These are phyloP conservation scores for Lumnitzera racemosa DNA, from an alignment of 345 rosid genomes.

Conservation along the genomic window DNA sequence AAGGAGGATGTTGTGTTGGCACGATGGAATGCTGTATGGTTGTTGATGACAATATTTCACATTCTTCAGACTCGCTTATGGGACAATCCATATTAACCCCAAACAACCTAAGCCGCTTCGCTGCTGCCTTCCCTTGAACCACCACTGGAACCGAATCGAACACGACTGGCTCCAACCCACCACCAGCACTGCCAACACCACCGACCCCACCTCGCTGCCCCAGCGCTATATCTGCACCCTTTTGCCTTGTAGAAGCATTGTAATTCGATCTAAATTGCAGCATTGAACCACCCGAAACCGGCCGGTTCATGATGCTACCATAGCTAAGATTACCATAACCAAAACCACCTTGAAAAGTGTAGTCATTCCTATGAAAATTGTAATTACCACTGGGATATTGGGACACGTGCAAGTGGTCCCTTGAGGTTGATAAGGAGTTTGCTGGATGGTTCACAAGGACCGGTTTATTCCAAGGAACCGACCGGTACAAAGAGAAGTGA, in stretches of 20 bases:
- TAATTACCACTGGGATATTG: slow-evolving; percentile 3
- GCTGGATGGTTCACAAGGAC: slow-evolving; percentile 26
- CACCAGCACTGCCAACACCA: slow-evolving; percentile 10
- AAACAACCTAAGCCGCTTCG: slow-evolving; percentile 67
- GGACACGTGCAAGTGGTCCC: slow-evolving; percentile 14
- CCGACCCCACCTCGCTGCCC: slow-evolving; percentile 14
- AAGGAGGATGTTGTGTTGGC: slow-evolving; percentile 7
- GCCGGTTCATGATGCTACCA: slow-evolving; percentile 10
- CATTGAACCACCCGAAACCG: slow-evolving; percentile 20
- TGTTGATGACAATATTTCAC: slow-evolving; percentile 16
- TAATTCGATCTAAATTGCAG: slow-evolving; percentile 17
- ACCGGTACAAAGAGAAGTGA: slow-evolving; percentile 19
- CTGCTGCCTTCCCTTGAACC: slow-evolving; percentile 43
- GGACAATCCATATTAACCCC: slow-evolving; percentile 94
- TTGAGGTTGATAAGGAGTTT: not conserved
- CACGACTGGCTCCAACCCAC: slow-evolving; percentile 7
- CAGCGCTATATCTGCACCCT: slow-evolving; percentile 1
- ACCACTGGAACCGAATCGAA: slow-evolving; percentile 47
- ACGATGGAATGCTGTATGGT: slow-evolving; percentile 1
- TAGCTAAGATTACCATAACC: slow-evolving; percentile 3
- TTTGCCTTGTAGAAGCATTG: slow-evolving; percentile 17
- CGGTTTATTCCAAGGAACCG: slow-evolving; percentile 35
- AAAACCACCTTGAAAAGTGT: not conserved
- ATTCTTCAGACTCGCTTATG: slow-evolving; percentile 17
- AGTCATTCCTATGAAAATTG: not conserved